Percentiles rank a stretch among this genome's conserved stretches.
Conservation (phyloP, 2,329 filamentous ascomycete species). For the Neurospora sp. region DNA sequence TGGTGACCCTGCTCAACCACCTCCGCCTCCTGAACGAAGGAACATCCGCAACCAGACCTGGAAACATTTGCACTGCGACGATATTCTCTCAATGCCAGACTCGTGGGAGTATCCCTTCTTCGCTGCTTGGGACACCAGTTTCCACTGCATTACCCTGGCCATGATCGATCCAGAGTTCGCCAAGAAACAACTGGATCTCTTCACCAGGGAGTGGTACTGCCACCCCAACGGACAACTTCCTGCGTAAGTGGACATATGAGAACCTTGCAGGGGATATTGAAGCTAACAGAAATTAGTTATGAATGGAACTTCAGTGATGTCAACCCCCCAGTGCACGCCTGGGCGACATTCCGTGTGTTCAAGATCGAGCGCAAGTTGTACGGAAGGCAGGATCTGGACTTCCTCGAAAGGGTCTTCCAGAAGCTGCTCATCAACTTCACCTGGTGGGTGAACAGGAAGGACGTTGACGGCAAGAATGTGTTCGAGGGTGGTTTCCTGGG, state of each 20-base stretch:
- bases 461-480: constrained; percentile 88
- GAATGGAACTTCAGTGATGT: constrained; percentile 99
- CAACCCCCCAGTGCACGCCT: constrained; percentile 92
- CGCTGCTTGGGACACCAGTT: constrained; percentile 92
- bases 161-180: constrained; percentile 98
- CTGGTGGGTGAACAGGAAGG: constrained; percentile 98
- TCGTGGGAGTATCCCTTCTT: constrained; percentile 99
- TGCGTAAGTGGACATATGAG: constrained; percentile 44
- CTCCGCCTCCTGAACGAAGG: constrained; percentile 72
- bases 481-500: constrained; percentile 95
- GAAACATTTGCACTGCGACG: constrained; percentile 92
- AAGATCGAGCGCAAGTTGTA: constrained; percentile 98
- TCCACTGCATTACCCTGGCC: constrained; percentile 89
- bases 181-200: constrained; percentile 93
- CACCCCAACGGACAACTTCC: constrained; percentile 93
- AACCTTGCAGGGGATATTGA: background rate
- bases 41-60: constrained; percentile 77
- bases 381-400: constrained; percentile 86
- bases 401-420: constrained; percentile 92
- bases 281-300: constrained; percentile 33
- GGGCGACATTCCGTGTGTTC: constrained; percentile 91
- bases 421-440: constrained; percentile 95
- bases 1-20: constrained; percentile 78
- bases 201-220: constrained; percentile 98
- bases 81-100: constrained; percentile 94